These are phyloP conservation scores for Lyophyllum atratum DNA, from an alignment of 768 basidiomycete genomes.

Conservation along the genomic window DNA sequence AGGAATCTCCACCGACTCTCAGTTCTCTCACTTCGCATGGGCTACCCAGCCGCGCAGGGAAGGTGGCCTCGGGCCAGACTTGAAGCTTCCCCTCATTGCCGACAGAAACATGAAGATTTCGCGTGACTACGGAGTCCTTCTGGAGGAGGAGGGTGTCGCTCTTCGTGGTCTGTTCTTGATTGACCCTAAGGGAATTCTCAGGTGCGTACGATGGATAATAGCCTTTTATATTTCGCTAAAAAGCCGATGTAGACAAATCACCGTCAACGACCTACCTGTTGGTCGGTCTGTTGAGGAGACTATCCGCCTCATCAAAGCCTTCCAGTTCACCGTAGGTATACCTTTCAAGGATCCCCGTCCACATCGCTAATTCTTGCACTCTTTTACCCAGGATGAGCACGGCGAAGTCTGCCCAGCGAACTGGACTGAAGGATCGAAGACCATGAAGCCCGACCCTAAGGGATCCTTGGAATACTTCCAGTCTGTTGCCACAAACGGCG, in stretches of 20 bases:
- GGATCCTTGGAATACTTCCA: conserved; percentile 76
- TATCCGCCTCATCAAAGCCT: conserved; percentile 86
- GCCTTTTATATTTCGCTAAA: background rate
- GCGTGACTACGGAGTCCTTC: conserved; percentile 83
- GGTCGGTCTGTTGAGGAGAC: conserved; percentile 97
- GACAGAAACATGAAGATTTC: conserved; percentile 80
- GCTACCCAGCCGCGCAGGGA: conserved; percentile 77
- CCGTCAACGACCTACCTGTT: conserved; percentile 90
- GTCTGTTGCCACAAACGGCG: conserved; percentile 24
- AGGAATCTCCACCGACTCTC: conserved; percentile 82
- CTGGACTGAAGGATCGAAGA: conserved; percentile 81
- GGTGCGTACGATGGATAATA: conserved; percentile 37
- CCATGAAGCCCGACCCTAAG: conserved; percentile 80
- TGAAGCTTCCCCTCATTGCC: conserved; percentile 81
- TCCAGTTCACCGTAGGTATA: conserved; percentile 79
- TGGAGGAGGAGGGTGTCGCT: conserved; percentile 87
- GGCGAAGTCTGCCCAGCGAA: conserved; percentile 94
- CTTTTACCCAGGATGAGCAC: conserved; percentile 63
- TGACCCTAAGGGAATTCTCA: conserved; percentile 77
- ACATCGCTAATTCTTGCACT: background rate
- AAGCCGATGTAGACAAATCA: conserved; percentile 64
- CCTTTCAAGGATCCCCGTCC: background rate
- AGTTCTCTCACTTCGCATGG: conserved; percentile 89
- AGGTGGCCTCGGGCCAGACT: conserved; percentile 88
- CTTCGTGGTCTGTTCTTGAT: conserved; percentile 88